phyloP scores from a whole-genome alignment of 1,139 yeast species.

The Saccharomyces hybrid region DNA sequence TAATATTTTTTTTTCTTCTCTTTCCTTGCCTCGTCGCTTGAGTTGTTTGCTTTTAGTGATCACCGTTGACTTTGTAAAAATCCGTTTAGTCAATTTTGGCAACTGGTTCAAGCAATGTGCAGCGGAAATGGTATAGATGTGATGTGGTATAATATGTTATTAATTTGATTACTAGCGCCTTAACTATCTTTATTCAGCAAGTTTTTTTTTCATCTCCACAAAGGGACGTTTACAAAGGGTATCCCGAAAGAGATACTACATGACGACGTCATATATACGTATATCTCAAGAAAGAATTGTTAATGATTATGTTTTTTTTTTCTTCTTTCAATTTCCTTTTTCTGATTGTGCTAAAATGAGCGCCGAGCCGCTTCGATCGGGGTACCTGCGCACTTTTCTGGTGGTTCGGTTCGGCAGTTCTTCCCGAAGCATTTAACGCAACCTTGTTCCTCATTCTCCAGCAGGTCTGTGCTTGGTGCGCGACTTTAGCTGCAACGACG shows the following conservation, averaged over 20 bases:
- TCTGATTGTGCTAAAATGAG: neutral
- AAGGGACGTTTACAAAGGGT: neutral
- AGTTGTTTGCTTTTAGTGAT: neutral
- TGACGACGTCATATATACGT: constrained; percentile 1
- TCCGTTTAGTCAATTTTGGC: neutral
- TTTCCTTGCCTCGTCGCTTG: neutral
- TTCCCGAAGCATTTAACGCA: neutral
- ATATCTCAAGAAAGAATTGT: neutral
- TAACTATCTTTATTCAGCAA: neutral
- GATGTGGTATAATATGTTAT: neutral
- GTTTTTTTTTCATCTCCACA: neutral
- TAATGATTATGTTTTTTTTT: neutral
- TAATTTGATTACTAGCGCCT: neutral
- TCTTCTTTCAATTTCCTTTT: neutral
- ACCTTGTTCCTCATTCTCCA: neutral
- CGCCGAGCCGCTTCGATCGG: neutral
- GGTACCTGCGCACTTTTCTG: neutral
- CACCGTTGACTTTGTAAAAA: neutral
- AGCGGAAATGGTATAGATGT: neutral
- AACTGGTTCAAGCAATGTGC: neutral
- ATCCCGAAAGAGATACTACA: neutral
- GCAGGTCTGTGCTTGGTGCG: neutral
- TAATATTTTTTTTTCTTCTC: neutral
- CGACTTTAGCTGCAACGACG: neutral
- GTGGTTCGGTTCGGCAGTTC: neutral